Evolutionary conservation across 1,284 basidiomycete species (phyloP).

Genomic region (Sparassis latifolia): DNA sequence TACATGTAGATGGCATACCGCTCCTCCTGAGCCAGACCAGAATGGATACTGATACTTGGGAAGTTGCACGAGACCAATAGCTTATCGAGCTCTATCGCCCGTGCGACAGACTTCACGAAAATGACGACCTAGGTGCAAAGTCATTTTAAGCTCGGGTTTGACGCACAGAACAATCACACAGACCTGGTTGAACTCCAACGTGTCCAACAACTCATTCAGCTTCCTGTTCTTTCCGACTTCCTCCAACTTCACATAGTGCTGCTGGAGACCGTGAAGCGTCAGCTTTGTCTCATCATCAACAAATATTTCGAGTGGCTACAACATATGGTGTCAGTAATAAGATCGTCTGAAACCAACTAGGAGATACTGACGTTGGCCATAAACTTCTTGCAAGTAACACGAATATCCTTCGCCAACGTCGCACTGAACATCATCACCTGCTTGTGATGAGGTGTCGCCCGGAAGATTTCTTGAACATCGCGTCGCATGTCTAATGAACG

Average conservation of each 20-base stretch:
- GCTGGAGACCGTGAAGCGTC: slow-evolving; percentile 96
- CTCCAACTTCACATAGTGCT: slow-evolving; percentile 97
- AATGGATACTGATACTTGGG: slow-evolving; percentile 97
- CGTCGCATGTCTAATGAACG: slow-evolving; percentile 95
- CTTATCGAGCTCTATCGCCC: slow-evolving; percentile 96
- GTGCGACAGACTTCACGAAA: slow-evolving; percentile 96
- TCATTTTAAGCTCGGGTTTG: neutral
- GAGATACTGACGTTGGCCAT: slow-evolving; percentile 87
- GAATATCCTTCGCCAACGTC: slow-evolving; percentile 95
- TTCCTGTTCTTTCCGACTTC: slow-evolving; percentile 97
- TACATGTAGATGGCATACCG: slow-evolving; percentile 50
- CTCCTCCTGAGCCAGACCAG: slow-evolving; percentile 90
- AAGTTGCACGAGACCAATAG: slow-evolving; percentile 97
- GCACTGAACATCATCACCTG: slow-evolving; percentile 99
- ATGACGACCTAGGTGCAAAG: slow-evolving; percentile 78
- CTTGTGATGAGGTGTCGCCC: slow-evolving; percentile 99
- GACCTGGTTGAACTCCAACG: slow-evolving; percentile 98
- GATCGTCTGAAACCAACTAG: neutral
- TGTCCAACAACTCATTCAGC: slow-evolving; percentile 93
- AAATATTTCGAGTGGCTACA: slow-evolving; percentile 96
- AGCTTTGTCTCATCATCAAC: slow-evolving; percentile 99
- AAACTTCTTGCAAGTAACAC: slow-evolving; percentile 98
- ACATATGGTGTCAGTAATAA: slow-evolving; percentile 3
- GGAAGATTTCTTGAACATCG: slow-evolving; percentile 99
- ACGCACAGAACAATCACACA: slow-evolving; percentile 8